phyloP scores from a whole-genome alignment of 2,329 filamentous ascomycete genomes.

The Eutypella sp. region DNA sequence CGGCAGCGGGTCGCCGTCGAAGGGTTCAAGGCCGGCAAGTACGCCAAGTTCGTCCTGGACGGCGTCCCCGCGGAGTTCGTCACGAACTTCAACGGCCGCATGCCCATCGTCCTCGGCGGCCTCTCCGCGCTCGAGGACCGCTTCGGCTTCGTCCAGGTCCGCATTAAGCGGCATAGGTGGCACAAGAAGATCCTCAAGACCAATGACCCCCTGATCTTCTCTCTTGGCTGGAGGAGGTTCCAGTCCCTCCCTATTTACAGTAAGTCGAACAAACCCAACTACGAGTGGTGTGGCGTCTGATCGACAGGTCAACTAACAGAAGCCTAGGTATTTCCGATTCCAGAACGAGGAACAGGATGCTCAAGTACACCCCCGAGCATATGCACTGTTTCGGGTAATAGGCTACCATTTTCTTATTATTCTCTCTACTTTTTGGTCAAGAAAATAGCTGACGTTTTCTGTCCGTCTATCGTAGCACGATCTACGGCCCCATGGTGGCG shows the following conservation, averaged over 20 bases:
- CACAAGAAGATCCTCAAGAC: slow-evolving; percentile 99
- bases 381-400: slow-evolving; percentile 94
- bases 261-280: not conserved
- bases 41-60: slow-evolving; percentile 85
- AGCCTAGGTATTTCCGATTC: slow-evolving; percentile 75
- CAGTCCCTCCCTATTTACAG: slow-evolving; percentile 90
- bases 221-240: slow-evolving; percentile 92
- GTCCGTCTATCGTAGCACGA: slow-evolving; percentile 51
- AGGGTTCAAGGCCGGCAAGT: slow-evolving; percentile 86
- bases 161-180: slow-evolving; percentile 97
- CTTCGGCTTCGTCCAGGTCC: slow-evolving; percentile 90
- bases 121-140: slow-evolving; percentile 89
- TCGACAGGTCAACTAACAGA: not conserved
- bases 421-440: too few relatives aligned
- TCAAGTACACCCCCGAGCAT: slow-evolving; percentile 98
- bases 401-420: too few relatives aligned
- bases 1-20: slow-evolving; percentile 78
- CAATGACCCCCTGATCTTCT: slow-evolving; percentile 95
- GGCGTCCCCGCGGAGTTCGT: slow-evolving; percentile 89
- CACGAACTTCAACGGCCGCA: slow-evolving; percentile 71
- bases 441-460: too few relatives aligned
- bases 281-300: not conserved
- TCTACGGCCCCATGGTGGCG: slow-evolving; percentile 91
- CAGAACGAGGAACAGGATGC: slow-evolving; percentile 89
- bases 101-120: slow-evolving; percentile 86